phyloP scores from a whole-genome alignment of 2,329 filamentous ascomycete genomes.

The Xylariaceae sp. region DNA sequence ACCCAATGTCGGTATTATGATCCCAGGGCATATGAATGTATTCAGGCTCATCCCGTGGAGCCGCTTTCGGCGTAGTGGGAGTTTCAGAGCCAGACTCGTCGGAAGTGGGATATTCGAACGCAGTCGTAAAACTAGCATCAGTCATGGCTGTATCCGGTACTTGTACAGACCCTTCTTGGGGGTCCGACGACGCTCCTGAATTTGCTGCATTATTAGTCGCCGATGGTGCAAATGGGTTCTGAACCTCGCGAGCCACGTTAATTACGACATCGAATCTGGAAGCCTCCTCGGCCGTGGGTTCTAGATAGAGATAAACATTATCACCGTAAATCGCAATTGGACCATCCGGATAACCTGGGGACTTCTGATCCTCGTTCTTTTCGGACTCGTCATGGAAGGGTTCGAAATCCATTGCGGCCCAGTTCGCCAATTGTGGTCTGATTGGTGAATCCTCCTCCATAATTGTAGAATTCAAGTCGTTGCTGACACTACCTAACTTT shows the following conservation, averaged over 20 bases:
- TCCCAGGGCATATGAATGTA: slow-evolving; percentile 88
- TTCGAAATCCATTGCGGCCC: slow-evolving; percentile 53
- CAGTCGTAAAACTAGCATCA: slow-evolving; percentile 53
- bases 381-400: slow-evolving; percentile 60
- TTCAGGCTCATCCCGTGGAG: slow-evolving; percentile 53
- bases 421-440: slow-evolving; percentile 55
- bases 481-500: slow-evolving; percentile 32
- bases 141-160: slow-evolving; percentile 53
- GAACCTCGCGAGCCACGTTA: slow-evolving; percentile 77
- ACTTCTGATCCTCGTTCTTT: slow-evolving; percentile 73
- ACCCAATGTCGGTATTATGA: slow-evolving; percentile 79
- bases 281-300: slow-evolving; percentile 73
- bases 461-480: slow-evolving; percentile 40
- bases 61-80: slow-evolving; percentile 54
- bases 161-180: slow-evolving; percentile 37
- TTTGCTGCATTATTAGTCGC: slow-evolving; percentile 24
- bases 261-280: slow-evolving; percentile 75
- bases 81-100: slow-evolving; percentile 39
- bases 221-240: slow-evolving; percentile 58
- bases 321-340: slow-evolving; percentile 77
- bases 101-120: slow-evolving; percentile 50
- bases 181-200: slow-evolving; percentile 25
- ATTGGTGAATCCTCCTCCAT: slow-evolving; percentile 55
- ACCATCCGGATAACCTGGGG: slow-evolving; percentile 74
- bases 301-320: slow-evolving; percentile 71